Percentiles rank a stretch among this genome's conserved stretches.
Evolutionary conservation across 2,329 filamentous ascomycete genomes (phyloP).

Genomic region (Fonsecaea pugnacius): DNA sequence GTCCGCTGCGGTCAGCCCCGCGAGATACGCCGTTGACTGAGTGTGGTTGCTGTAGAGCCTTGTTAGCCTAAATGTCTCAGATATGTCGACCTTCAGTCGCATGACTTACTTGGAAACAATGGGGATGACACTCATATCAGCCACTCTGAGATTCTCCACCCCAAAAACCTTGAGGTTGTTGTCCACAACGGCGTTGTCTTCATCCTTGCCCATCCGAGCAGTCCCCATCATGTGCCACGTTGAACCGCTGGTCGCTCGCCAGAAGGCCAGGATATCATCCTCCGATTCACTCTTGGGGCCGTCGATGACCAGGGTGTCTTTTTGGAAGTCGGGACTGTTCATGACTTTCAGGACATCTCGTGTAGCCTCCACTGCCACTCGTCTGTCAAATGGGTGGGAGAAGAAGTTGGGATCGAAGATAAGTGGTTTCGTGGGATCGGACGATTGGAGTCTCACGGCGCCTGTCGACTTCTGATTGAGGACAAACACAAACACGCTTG

Average conservation of each 20-base stretch:
- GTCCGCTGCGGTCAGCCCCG: constrained; percentile 58
- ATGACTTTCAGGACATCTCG: constrained; percentile 51
- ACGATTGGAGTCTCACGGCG: constrained; percentile 57
- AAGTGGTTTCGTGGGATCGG: constrained; percentile 57
- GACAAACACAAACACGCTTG: constrained; percentile 54
- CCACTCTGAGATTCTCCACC: constrained; percentile 47
- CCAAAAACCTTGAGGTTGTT: constrained; percentile 46
- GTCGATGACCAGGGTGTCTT: constrained; percentile 49
- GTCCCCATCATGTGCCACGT: constrained; percentile 64
- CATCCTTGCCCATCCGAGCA: constrained; percentile 60
- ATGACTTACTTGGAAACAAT: constrained; percentile 42
- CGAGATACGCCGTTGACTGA: constrained; percentile 60
- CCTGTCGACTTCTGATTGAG: constrained; percentile 62
- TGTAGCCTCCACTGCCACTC: constrained; percentile 55
- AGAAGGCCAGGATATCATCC: constrained; percentile 58
- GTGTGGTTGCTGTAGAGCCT: constrained; percentile 52
- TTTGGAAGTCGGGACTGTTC: constrained; percentile 51
- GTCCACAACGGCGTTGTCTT: constrained; percentile 56
- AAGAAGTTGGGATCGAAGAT: constrained; percentile 60
- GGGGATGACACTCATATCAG: constrained; percentile 51
- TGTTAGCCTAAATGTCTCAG: constrained; percentile 10
- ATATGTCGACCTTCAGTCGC: neutral
- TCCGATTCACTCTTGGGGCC: constrained; percentile 56
- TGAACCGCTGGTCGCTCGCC: constrained; percentile 50
- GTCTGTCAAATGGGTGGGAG: constrained; percentile 59